A percentile compares a stretch with the other conserved stretches of the same genome.
Evolutionary conservation across 768 basidiomycete genomes (phyloP).

Genomic region (Chalciporus piperatus): DNA sequence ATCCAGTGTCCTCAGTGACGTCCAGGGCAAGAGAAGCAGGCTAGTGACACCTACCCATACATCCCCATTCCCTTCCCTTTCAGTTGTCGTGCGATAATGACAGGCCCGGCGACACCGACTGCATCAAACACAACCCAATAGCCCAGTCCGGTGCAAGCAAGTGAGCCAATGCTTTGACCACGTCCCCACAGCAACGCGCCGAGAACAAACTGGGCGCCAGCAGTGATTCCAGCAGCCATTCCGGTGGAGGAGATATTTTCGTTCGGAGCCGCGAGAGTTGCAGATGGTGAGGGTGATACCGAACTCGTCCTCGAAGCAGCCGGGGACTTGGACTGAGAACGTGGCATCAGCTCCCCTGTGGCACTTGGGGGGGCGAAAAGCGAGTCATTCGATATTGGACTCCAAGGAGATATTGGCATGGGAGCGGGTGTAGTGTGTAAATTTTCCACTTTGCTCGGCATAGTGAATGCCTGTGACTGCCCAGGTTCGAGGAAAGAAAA

Average conservation of each 20-base stretch:
- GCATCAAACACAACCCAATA: slow-evolving; percentile 98
- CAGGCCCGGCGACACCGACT: slow-evolving; percentile 61
- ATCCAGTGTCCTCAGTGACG: neutral
- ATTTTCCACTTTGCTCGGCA: slow-evolving; percentile 28
- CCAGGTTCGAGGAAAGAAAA: slow-evolving; percentile 93
- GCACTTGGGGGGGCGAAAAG: slow-evolving; percentile 4
- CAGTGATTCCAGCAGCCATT: slow-evolving; percentile 19
- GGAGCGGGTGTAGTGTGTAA: slow-evolving; percentile 60
- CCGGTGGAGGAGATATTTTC: slow-evolving; percentile 20
- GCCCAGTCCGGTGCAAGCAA: slow-evolving; percentile 86
- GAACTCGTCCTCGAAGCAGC: slow-evolving; percentile 13
- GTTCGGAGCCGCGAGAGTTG: neutral
- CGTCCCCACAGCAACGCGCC: slow-evolving; percentile 83
- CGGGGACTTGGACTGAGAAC: slow-evolving; percentile 25
- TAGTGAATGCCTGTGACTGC: slow-evolving; percentile 1
- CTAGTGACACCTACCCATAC: slow-evolving; percentile 57
- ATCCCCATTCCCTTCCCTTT: slow-evolving; percentile 31
- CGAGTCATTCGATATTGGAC: slow-evolving; percentile 41
- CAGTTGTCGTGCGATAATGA: slow-evolving; percentile 37
- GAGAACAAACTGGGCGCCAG: slow-evolving; percentile 52
- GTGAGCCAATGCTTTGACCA: slow-evolving; percentile 84
- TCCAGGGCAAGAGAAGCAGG: slow-evolving; percentile 19
- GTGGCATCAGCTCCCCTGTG: slow-evolving; percentile 12
- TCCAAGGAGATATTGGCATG: slow-evolving; percentile 65
- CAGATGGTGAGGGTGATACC: slow-evolving; percentile 1